A percentile compares a stretch with the other conserved stretches of the same genome.
Evolutionary conservation across 345 rosid genomes (phyloP).

Genomic region (Lenwebbia sp.): DNA sequence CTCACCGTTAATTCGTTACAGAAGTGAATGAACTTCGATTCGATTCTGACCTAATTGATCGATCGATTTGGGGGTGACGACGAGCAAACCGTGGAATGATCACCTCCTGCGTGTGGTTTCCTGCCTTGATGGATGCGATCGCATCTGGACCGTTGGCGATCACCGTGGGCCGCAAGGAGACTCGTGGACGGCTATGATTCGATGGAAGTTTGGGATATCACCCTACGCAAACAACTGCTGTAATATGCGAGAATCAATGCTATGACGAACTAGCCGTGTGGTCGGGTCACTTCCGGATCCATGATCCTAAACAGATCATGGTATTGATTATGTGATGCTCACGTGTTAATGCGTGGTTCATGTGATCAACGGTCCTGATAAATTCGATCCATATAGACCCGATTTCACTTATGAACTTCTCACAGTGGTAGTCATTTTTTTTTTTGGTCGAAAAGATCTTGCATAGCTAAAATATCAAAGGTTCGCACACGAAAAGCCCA

Average conservation of each 20-base stretch:
- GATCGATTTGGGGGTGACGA: neutral
- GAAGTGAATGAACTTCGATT: neutral
- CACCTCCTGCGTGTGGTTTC: neutral
- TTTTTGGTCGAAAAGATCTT: too few relatives aligned
- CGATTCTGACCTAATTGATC: neutral
- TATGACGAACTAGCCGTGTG: too few relatives aligned
- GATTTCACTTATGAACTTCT: too few relatives aligned
- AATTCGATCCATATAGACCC: neutral
- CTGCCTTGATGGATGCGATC: neutral
- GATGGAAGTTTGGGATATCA: neutral
- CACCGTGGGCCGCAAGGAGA: neutral
- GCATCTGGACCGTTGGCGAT: neutral
- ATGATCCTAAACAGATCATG: neutral
- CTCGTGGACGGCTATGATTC: neutral
- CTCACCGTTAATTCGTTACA: neutral
- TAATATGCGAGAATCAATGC: neutral
- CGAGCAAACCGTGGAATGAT: neutral
- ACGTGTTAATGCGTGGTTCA: too few relatives aligned
- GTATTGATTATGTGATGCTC: neutral
- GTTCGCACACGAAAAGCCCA: too few relatives aligned
- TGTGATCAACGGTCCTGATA: neutral
- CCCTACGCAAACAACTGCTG: neutral
- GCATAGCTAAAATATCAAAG: too few relatives aligned
- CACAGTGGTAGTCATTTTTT: too few relatives aligned
- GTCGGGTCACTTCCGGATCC: neutral